phyloP scores from a whole-genome alignment of 495 filamentous ascomycete species.

The Cercophora newfieldiana region DNA sequence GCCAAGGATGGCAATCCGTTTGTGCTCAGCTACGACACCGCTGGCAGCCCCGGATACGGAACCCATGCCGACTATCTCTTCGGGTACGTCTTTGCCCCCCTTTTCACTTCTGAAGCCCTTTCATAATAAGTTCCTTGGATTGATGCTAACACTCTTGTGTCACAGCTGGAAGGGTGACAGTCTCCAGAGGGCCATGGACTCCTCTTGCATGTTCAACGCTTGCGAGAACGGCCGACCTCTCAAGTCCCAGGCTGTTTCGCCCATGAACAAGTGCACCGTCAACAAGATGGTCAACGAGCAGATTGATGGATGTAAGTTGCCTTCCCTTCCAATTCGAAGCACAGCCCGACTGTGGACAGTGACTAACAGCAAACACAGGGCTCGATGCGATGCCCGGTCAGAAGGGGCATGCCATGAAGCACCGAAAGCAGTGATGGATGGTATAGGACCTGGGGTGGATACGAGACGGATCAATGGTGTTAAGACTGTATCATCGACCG shows the following conservation, averaged over 20 bases:
- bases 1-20: conserved; percentile 48
- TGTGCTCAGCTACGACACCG: conserved; percentile 35
- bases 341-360: not conserved
- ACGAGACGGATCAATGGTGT: no score
- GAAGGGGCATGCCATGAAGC: not conserved
- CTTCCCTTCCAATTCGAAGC: not conserved
- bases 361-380: not conserved
- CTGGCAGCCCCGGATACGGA: conserved; percentile 13
- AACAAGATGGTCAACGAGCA: conserved; percentile 15
- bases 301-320: conserved; percentile 22
- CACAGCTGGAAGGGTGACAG: conserved; percentile 20
- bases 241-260: conserved; percentile 20
- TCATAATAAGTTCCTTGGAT: no score
- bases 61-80: conserved; percentile 18
- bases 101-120: no score
- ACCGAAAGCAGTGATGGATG: no score
- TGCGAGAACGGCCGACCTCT: conserved; percentile 20
- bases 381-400: not conserved
- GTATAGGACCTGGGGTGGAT: no score
- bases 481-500: no score
- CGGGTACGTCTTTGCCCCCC: not conserved
- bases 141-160: not conserved
- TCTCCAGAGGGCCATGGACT: conserved; percentile 23
- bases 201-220: conserved; percentile 19
- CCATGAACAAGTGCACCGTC: conserved; percentile 19